Percentiles rank a stretch among this genome's conserved stretches.
These are phyloP conservation scores for Boletus mariae DNA, from an alignment of 1,284 basidiomycete genomes.

Conservation along the genomic window DNA sequence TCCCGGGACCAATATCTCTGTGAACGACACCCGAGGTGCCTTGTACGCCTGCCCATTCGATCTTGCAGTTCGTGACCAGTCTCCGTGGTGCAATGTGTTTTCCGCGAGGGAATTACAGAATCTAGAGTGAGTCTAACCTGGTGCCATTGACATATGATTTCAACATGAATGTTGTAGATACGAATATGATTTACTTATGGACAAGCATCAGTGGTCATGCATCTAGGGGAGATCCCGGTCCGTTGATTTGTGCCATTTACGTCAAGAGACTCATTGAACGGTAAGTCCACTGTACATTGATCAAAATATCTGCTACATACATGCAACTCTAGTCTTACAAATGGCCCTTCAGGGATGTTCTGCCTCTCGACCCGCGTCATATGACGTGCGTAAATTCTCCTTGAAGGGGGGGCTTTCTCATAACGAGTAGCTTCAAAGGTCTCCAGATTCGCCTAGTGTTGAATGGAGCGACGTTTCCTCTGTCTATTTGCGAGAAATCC, in stretches of 20 bases:
- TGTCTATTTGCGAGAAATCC: too few species aligned
- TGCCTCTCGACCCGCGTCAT: slow-evolving; percentile 31
- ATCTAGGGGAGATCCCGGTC: slow-evolving; percentile 36
- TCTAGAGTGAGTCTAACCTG: background rate
- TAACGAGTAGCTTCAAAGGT: background rate
- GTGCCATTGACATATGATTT: background rate
- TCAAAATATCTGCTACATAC: background rate
- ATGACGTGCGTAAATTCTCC: slow-evolving; percentile 9
- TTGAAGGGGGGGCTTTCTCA: too few species aligned
- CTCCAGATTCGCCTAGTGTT: slow-evolving; percentile 36
- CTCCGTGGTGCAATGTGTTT: background rate
- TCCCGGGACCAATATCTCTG: background rate
- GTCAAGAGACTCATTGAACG: slow-evolving; percentile 44
- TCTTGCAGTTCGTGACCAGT: background rate
- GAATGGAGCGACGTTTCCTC: slow-evolving; percentile 38
- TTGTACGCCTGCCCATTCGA: background rate
- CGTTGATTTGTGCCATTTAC: slow-evolving; percentile 41
- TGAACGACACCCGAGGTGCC: background rate
- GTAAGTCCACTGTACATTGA: slow-evolving; percentile 14
- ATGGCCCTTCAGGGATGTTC: slow-evolving; percentile 33
- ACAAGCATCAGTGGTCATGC: slow-evolving; percentile 43
- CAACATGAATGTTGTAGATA: slow-evolving; percentile 24
- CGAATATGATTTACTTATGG: slow-evolving; percentile 43
- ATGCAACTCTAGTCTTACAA: slow-evolving; percentile 34
- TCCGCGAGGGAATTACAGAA: background rate